These are phyloP conservation scores for Penicillium daleae DNA, from an alignment of 495 filamentous ascomycete species.

Conservation along the genomic window DNA sequence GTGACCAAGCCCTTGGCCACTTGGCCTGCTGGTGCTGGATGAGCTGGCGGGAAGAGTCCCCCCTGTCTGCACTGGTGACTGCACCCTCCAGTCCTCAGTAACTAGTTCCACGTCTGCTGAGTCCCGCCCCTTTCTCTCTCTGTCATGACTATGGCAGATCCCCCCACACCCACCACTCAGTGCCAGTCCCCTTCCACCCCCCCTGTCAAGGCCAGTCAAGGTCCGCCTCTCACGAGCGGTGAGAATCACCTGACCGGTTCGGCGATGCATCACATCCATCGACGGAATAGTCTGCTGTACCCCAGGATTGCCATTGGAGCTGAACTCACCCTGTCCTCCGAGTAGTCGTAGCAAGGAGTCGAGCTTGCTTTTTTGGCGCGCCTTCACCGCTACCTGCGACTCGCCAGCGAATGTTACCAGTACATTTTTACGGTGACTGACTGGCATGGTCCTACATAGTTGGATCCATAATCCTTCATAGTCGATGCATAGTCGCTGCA, in stretches of 20 bases:
- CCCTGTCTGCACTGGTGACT: not conserved
- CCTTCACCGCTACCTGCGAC: conserved; percentile 12
- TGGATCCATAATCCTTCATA: not conserved
- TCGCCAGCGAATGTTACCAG: conserved; percentile 8
- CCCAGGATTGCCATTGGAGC: conserved; percentile 21
- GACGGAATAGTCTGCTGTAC: conserved; percentile 9
- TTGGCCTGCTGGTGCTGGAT: not conserved
- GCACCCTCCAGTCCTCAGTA: not conserved
- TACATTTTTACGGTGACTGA: not conserved
- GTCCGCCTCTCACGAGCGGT: not conserved
- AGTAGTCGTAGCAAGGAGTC: not conserved
- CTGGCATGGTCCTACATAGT: not conserved
- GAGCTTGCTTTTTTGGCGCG: not conserved
- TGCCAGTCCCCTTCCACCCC: not conserved
- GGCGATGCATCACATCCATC: conserved; percentile 13
- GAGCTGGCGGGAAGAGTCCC: not conserved
- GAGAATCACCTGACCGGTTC: conserved; percentile 22
- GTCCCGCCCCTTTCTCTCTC: no score
- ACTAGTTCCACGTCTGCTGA: not conserved
- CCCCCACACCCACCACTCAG: not conserved
- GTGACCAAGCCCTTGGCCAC: conserved; percentile 3
- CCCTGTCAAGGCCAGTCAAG: no score
- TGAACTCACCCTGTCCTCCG: conserved; percentile 1
- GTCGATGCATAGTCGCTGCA: not conserved
- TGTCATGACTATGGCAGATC: not conserved